phyloP scores from a whole-genome alignment of 371 early-diverging fungal species.

The Blakeslea trispora region DNA sequence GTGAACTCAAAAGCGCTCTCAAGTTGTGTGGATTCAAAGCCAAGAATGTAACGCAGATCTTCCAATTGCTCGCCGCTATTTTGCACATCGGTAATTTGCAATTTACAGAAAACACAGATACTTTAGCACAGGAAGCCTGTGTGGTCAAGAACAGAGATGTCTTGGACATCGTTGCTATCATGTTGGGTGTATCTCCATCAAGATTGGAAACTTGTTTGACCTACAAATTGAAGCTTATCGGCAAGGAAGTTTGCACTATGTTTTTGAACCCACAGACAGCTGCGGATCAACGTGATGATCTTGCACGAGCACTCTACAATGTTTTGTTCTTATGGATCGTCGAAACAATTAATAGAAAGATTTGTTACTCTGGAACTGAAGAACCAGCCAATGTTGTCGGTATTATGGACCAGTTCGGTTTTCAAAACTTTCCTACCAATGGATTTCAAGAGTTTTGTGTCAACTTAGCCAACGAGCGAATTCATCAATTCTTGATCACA shows the following conservation, averaged over 20 bases:
- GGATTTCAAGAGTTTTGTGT: conserved; percentile 76
- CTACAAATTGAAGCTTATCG: conserved; percentile 46
- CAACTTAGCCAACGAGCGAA: conserved; percentile 87
- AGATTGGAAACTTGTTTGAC: conserved; percentile 64
- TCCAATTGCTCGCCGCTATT: conserved; percentile 74
- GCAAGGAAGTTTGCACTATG: conserved; percentile 63
- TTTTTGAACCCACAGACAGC: conserved; percentile 64
- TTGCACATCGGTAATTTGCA: conserved; percentile 80
- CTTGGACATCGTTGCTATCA: conserved; percentile 73
- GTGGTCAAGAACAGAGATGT: conserved; percentile 63
- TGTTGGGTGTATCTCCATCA: conserved; percentile 76
- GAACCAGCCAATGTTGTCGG: conserved; percentile 75
- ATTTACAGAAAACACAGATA: conserved; percentile 54
- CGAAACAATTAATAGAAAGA: conserved; percentile 42
- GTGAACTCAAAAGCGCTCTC: conserved; percentile 72
- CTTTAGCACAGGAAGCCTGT: conserved; percentile 59
- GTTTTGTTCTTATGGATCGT: conserved; percentile 51
- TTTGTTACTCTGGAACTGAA: conserved; percentile 47
- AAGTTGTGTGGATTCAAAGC: conserved; percentile 77
- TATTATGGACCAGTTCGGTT: conserved; percentile 75
- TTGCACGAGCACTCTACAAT: conserved; percentile 43
- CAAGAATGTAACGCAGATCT: conserved; percentile 67
- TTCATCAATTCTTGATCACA: conserved; percentile 70
- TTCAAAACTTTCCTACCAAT: conserved; percentile 45
- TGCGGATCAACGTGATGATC: conserved; percentile 42